Evolutionary conservation across 1,284 basidiomycete genomes (phyloP), one percentile per base, ranked within the genome.

Genomic region (Austropuccinia psidii): DNA sequence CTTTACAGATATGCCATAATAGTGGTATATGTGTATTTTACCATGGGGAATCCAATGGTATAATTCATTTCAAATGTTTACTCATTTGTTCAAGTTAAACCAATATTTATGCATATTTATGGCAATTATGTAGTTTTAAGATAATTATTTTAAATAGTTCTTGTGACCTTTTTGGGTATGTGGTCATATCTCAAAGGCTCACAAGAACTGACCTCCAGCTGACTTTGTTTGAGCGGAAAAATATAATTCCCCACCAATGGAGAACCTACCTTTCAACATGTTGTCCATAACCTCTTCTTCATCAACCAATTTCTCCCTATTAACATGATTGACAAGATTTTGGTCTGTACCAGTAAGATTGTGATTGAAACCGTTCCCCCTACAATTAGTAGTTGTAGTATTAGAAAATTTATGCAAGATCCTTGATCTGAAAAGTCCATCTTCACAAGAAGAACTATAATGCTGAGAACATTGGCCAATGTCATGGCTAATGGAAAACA

Each of bases 381-480:
- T n/a, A n/a, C n/a, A 39, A 21, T 35, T 70, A n/a, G n/a, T n/a
- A n/a, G n/a, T n/a, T n/a, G 73, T 82, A 13, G 84, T 81, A 77
- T 84, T 86, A 27, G 91, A 93, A 82, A 98, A 96, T 80, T 98
- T 96, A 80, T 94, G 92, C 74, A 98, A 84, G n/a, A 91, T 85
- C 11, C 91, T 86, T 27, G 92, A 81, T 8, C 95, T 95, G 84
- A 89, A 90, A 89, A 98, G 93, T 13, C 84, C 88, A 79, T 97
- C 93, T 77, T 94, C 90, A 0, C 91, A 89, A 76, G 91, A 94
- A 84, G 91, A 98, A 11, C 89, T 91, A 79, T 95, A 97, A 81
- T 98, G 95, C 2, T 90, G 89, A 76, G 90, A 92, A 87, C 90
- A 95, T 76, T 89, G 86, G 0, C 93, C 93, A 1, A 90, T 87